Evolutionary conservation across 345 rosid species (phyloP).

Genomic region (Lepidium africanum): DNA sequence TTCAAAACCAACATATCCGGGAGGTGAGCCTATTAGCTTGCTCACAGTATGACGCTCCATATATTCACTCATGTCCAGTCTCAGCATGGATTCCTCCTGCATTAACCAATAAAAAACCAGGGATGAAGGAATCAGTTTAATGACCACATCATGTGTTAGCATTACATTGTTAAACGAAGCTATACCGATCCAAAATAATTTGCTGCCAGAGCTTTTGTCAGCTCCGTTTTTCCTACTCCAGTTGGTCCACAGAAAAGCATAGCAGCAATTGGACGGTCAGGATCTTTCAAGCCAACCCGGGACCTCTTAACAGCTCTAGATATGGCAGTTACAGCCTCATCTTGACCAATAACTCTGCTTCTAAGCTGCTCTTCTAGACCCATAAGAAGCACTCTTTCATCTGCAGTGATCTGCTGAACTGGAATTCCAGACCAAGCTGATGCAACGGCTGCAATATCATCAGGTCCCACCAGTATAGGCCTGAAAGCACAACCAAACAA

Average conservation of each 20-base stretch:
- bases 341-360: constrained; percentile 87
- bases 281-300: constrained; percentile 82
- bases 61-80: constrained; percentile 99
- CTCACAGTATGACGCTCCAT: constrained; percentile 98
- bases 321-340: constrained; percentile 84
- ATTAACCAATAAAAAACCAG: not conserved
- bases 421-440: constrained; percentile 98
- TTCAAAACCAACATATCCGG: constrained; percentile 89
- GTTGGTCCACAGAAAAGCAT: constrained; percentile 99
- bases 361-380: constrained; percentile 78
- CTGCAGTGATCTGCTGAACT: constrained; percentile 90
- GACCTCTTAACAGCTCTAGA: constrained; percentile 98
- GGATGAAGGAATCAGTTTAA: not conserved
- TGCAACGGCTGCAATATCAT: constrained; percentile 92
- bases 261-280: constrained; percentile 87
- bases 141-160: not conserved
- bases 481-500: constrained; percentile 41
- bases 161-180: constrained; percentile 12
- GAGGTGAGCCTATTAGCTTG: constrained; percentile 93
- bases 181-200: constrained; percentile 89
- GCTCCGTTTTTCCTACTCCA: constrained; percentile 96
- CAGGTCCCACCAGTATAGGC: constrained; percentile 66
- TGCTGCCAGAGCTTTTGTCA: constrained; percentile 82
- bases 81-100: constrained; percentile 89
- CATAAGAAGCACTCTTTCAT: constrained; percentile 70